These are phyloP conservation scores for Elaeis oleifera DNA, from an alignment of 202 grass and related monocot genomes.

Conservation along the genomic window DNA sequence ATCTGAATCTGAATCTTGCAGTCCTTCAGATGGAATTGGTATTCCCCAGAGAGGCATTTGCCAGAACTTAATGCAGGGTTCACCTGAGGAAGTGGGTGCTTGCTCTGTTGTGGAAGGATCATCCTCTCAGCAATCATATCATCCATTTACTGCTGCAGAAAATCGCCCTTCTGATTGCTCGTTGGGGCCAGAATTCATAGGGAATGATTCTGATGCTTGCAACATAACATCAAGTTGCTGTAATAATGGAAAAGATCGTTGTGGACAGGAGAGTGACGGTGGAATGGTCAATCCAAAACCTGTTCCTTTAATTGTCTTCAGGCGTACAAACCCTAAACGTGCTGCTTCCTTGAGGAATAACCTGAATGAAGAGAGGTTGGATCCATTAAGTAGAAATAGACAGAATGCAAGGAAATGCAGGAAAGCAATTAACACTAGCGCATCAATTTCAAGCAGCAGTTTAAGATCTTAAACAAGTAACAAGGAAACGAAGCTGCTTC, in stretches of 20 bases:
- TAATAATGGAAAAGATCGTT: slow-evolving; percentile 8
- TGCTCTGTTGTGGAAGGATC: slow-evolving; percentile 1
- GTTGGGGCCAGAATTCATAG: not conserved
- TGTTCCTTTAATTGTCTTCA: slow-evolving; percentile 40
- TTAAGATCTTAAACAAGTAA: slow-evolving; percentile 37
- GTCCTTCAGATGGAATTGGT: too few species aligned
- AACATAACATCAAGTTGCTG: slow-evolving; percentile 1
- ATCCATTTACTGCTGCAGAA: not conserved
- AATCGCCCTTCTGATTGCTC: not conserved
- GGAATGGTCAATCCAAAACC: slow-evolving; percentile 28
- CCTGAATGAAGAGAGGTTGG: slow-evolving; percentile 32
- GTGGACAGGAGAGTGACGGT: slow-evolving; percentile 14
- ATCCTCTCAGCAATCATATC: slow-evolving; percentile 7
- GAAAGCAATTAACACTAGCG: slow-evolving; percentile 28
- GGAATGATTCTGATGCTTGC: not conserved
- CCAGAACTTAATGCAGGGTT: not conserved
- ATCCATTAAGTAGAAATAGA: slow-evolving; percentile 42
- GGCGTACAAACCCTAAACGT: slow-evolving; percentile 78
- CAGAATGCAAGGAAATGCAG: slow-evolving; percentile 38
- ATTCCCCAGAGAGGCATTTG: too few species aligned
- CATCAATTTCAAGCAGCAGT: slow-evolving; percentile 31
- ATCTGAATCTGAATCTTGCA: too few species aligned
- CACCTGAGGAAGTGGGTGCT: slow-evolving; percentile 1
- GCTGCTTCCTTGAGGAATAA: slow-evolving; percentile 49
- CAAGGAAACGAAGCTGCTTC: slow-evolving; percentile 53